phyloP scores from a whole-genome alignment of 495 filamentous ascomycete genomes.

The Aspergillus avenaceus region DNA sequence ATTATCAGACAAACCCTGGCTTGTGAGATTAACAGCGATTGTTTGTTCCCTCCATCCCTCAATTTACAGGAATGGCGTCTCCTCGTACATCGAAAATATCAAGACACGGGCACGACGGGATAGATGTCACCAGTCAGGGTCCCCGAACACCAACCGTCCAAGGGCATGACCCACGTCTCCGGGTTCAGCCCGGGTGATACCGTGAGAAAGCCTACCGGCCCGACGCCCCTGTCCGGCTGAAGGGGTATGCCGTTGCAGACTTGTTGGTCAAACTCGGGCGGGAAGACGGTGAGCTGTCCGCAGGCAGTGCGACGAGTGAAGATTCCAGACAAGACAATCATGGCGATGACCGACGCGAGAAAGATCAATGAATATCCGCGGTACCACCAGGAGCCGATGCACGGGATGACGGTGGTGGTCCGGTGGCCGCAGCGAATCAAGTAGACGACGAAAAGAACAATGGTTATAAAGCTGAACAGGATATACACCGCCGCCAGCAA shows the following conservation, averaged over 20 bases:
- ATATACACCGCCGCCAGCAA: not conserved
- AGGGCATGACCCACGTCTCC: not conserved
- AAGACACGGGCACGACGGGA: not conserved
- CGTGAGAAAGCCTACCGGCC: not conserved
- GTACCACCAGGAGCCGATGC: not conserved
- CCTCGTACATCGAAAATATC: too few relatives aligned
- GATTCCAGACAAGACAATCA: not conserved
- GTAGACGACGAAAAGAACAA: not conserved
- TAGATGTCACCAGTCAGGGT: not conserved
- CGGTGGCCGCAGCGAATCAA: not conserved
- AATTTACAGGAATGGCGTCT: too few relatives aligned
- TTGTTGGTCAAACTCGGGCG: not conserved
- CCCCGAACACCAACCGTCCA: slow-evolving; percentile 1
- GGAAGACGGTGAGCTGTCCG: not conserved
- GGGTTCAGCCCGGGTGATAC: not conserved
- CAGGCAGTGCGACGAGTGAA: not conserved
- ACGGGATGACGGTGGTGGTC: not conserved
- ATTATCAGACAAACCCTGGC: too few relatives aligned
- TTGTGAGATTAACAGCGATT: too few relatives aligned
- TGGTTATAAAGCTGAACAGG: not conserved
- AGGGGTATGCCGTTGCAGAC: not conserved
- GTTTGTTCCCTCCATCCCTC: too few relatives aligned
- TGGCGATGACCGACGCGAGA: not conserved
- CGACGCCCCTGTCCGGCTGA: not conserved
- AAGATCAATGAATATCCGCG: not conserved